phyloP scores from a whole-genome alignment of 176 grass and related monocot species.

The Elymus sibiricus region DNA sequence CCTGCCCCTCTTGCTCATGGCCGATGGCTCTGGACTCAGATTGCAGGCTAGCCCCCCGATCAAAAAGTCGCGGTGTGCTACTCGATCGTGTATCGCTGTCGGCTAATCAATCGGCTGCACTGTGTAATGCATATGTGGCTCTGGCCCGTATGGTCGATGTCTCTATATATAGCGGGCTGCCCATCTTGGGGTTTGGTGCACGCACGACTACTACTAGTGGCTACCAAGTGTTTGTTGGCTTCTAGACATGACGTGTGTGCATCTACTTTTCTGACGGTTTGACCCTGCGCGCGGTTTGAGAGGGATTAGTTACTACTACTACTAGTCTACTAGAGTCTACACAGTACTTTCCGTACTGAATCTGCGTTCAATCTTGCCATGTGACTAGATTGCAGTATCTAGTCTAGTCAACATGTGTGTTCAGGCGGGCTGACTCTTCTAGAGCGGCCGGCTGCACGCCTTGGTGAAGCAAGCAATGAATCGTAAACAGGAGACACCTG shows the following conservation, averaged over 20 bases:
- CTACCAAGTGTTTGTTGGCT: not conserved
- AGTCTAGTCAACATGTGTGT: conserved; percentile 18
- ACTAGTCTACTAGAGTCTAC: not conserved
- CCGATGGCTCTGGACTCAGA: not conserved
- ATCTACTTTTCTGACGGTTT: conserved; percentile 28
- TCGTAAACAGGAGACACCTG: not conserved
- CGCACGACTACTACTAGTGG: too few species aligned
- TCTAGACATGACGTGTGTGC: conserved; percentile 23
- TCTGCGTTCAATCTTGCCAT: not conserved
- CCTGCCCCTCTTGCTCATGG: conserved; percentile 46
- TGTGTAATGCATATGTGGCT: not conserved
- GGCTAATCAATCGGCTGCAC: not conserved
- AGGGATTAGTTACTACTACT: not conserved
- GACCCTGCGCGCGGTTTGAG: not conserved
- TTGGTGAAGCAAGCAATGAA: not conserved
- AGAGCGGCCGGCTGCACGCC: not conserved
- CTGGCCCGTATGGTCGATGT: not conserved
- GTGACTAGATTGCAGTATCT: not conserved
- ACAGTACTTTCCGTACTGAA: not conserved
- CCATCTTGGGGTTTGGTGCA: not conserved
- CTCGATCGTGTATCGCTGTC: not conserved
- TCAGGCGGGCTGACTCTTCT: not conserved
- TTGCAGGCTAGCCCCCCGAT: not conserved
- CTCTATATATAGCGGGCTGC: not conserved
- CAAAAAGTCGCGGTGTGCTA: not conserved